Percentiles rank a stretch among this genome's conserved stretches.
Evolutionary conservation across 2,329 filamentous ascomycete genomes (phyloP).

Genomic region (Coniochaeta hoffmannii): DNA sequence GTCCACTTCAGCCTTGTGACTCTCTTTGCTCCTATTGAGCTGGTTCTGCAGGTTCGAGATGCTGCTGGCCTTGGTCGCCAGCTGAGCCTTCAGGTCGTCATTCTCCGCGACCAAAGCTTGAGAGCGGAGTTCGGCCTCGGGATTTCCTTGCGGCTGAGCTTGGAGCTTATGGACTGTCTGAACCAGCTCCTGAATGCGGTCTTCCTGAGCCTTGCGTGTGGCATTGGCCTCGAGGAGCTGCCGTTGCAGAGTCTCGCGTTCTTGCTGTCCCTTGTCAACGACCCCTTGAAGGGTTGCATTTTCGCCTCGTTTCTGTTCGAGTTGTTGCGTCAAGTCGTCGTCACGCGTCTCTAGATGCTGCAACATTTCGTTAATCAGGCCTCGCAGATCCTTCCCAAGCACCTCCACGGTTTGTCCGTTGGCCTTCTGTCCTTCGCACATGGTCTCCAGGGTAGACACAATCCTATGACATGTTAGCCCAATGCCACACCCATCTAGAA

Average conservation of each 20-base stretch:
- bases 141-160: background rate
- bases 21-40: constrained; percentile 10
- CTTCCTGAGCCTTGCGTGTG: background rate
- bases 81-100: constrained; percentile 9
- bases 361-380: constrained; percentile 2
- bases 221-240: background rate
- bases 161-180: background rate
- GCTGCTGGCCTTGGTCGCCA: constrained; percentile 7
- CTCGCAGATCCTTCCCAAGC: background rate
- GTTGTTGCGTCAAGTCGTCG: background rate
- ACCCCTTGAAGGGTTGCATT: background rate
- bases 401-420: background rate
- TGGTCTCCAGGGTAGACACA: background rate
- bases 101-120: constrained; percentile 6
- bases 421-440: background rate
- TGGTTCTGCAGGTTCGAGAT: constrained; percentile 12
- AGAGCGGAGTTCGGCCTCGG: constrained; percentile 5
- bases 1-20: constrained; percentile 9
- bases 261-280: background rate
- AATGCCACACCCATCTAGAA: background rate
- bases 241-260: background rate
- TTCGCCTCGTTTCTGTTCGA: background rate
- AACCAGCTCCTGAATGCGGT: background rate
- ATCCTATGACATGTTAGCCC: background rate
- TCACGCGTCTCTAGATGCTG: constrained; percentile 1